Conservation (phyloP, 345 rosid species). For the Eucalyptus grandis region DNA sequence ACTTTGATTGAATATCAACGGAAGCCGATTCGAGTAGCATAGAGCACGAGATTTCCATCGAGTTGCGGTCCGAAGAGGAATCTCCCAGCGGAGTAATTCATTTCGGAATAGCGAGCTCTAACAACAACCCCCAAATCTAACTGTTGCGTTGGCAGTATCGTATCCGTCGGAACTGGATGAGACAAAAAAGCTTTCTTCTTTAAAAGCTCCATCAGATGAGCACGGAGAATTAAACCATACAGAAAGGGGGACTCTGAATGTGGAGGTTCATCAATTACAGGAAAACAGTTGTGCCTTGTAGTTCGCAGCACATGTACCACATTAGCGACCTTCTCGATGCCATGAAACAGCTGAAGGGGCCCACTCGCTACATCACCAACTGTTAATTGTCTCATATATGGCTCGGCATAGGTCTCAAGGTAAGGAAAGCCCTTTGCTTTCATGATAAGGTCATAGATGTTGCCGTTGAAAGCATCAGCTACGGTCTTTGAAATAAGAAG, state of each 20-base stretch:
- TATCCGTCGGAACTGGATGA: no score
- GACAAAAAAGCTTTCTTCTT: conserved; percentile 24
- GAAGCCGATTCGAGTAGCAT: no score
- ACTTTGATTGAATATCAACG: no score
- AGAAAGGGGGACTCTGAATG: conserved; percentile 31
- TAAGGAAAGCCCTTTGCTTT: conserved; percentile 84
- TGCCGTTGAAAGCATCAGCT: conserved; percentile 78
- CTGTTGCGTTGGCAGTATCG: no score
- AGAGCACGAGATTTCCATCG: no score
- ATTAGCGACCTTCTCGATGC: conserved; percentile 66
- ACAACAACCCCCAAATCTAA: no score
- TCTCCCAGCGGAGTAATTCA: no score
- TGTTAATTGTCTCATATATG: conserved; percentile 83
- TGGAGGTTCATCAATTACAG: conserved; percentile 64
- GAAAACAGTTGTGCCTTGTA: conserved; percentile 75
- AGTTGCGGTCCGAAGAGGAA: no score
- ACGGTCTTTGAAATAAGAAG: conserved; percentile 88
- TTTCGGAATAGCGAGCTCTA: no score
- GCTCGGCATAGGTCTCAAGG: conserved; percentile 64
- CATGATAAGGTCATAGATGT: conserved; percentile 82
- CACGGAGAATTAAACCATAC: conserved; percentile 68
- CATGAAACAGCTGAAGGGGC: conserved; percentile 68
- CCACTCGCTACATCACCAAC: conserved; percentile 74
- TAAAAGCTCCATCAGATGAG: conserved; percentile 59
- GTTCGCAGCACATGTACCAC: conserved; percentile 62